Percentiles rank a stretch among this genome's conserved stretches.
Conservation (phyloP, 371 early-diverging fungal species). For the Circinella minor region DNA sequence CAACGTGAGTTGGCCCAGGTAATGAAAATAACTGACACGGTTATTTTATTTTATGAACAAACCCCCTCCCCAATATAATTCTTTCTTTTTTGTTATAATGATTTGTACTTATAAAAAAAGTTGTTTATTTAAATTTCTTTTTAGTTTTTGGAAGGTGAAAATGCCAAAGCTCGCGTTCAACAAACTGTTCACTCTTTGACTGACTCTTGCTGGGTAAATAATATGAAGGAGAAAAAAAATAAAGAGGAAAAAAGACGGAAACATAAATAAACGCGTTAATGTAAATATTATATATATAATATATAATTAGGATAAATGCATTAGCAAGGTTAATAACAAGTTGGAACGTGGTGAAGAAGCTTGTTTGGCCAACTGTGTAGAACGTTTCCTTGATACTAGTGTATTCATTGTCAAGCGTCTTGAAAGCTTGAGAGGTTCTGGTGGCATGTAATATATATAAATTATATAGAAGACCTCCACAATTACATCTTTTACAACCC, state of each 20-base stretch:
- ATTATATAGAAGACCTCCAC: no score
- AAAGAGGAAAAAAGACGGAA: neutral
- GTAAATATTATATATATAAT: no score
- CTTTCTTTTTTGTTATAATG: neutral
- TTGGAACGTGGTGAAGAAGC: slow-evolving; percentile 69
- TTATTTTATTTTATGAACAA: no score
- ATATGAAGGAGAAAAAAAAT: neutral
- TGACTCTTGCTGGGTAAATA: slow-evolving; percentile 70
- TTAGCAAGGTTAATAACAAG: slow-evolving; percentile 72
- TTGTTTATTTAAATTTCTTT: neutral
- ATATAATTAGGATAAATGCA: slow-evolving; percentile 66
- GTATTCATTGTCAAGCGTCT: slow-evolving; percentile 72
- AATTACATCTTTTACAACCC: no score
- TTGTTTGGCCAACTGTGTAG: slow-evolving; percentile 84
- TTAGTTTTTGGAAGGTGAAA: slow-evolving; percentile 70
- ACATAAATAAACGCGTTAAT: neutral
- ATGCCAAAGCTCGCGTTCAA: slow-evolving; percentile 78
- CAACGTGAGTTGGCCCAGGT: slow-evolving; percentile 67
- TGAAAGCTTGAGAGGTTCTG: slow-evolving; percentile 51
- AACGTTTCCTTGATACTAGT: slow-evolving; percentile 81
- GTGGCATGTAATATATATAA: slow-evolving; percentile 19
- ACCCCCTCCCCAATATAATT: no score
- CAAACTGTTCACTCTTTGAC: slow-evolving; percentile 74
- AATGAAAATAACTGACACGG: neutral
- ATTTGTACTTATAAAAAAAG: no score